Conservation (phyloP, 2,329 filamentous ascomycete genomes). For the Aphanocladium album region DNA sequence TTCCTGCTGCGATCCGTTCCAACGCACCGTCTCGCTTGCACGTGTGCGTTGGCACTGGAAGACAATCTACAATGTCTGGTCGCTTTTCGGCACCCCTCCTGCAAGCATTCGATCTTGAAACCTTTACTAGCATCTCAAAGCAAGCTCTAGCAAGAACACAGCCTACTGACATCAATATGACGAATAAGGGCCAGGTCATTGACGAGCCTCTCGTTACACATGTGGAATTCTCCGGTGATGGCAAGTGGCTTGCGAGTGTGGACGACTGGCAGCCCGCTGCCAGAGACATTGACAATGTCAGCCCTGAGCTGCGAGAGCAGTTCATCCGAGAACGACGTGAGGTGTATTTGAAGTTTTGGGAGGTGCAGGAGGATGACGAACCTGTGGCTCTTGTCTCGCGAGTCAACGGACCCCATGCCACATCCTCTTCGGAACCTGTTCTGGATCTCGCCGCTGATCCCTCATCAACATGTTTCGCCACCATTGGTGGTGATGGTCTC, state of each 20-base stretch:
- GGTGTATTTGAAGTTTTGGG: conserved; percentile 88
- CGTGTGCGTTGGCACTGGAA: conserved; percentile 60
- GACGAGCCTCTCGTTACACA: conserved; percentile 73
- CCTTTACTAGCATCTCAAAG: conserved; percentile 71
- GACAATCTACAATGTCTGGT: conserved; percentile 50
- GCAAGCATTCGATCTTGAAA: conserved; percentile 82
- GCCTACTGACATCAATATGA: conserved; percentile 72
- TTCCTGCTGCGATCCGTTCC: conserved; percentile 61
- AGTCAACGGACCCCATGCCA: conserved; percentile 75
- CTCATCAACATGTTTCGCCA: conserved; percentile 67
- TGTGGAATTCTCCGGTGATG: conserved; percentile 72
- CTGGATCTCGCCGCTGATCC: conserved; percentile 71
- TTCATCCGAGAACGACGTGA: conserved; percentile 57
- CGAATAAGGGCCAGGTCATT: conserved; percentile 65
- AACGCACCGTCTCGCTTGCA: conserved; percentile 58
- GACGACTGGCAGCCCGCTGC: conserved; percentile 82
- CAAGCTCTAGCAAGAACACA: conserved; percentile 89
- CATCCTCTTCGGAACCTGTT: conserved; percentile 51
- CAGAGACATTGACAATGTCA: conserved; percentile 55
- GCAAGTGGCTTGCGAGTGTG: conserved; percentile 83
- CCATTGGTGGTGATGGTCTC: conserved; percentile 73
- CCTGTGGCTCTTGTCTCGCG: conserved; percentile 74
- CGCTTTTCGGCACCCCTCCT: conserved; percentile 54
- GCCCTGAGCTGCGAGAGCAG: conserved; percentile 33
- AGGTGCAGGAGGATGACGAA: conserved; percentile 52